Percentiles rank a stretch among this genome's conserved stretches.
Conservation (phyloP, 1,284 basidiomycete genomes). For the Ustilago loliicola region DNA sequence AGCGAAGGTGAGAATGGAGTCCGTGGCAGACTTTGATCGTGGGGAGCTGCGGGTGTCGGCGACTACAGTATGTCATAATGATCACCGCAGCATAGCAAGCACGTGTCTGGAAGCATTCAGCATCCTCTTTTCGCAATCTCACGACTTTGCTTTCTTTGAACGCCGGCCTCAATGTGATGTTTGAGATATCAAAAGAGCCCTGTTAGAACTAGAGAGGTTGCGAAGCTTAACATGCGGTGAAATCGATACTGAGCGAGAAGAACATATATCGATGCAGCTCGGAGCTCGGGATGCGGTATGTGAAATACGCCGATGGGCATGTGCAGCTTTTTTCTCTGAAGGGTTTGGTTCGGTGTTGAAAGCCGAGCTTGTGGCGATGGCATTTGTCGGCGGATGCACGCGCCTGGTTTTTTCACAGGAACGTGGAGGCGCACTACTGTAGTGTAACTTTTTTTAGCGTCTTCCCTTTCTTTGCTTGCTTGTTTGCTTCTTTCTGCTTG, state of each 20-base stretch:
- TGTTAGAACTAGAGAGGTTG: too few species aligned
- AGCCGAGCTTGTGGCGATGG: too few species aligned
- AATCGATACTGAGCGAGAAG: neutral
- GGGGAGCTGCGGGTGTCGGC: neutral
- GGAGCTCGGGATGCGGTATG: slow-evolving; percentile 33
- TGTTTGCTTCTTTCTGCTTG: neutral
- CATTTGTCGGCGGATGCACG: neutral
- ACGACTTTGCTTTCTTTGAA: neutral
- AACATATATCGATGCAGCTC: slow-evolving; percentile 34
- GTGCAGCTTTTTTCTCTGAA: neutral
- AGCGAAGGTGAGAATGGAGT: neutral
- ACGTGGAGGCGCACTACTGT: neutral
- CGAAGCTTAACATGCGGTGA: neutral
- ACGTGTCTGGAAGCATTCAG: neutral
- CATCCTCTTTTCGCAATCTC: neutral
- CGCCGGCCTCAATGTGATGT: neutral
- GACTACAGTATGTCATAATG: too few species aligned
- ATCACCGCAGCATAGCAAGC: neutral
- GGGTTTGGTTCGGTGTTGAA: neutral
- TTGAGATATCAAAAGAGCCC: too few species aligned
- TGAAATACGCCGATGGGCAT: slow-evolving; percentile 30
- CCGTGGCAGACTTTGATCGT: neutral
- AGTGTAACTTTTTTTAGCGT: neutral
- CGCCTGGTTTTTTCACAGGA: neutral
- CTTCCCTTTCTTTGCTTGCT: neutral